A percentile compares a stretch with the other conserved stretches of the same genome.
Conservation (phyloP, 164 flowering plant species). For the Piper betle region DNA sequence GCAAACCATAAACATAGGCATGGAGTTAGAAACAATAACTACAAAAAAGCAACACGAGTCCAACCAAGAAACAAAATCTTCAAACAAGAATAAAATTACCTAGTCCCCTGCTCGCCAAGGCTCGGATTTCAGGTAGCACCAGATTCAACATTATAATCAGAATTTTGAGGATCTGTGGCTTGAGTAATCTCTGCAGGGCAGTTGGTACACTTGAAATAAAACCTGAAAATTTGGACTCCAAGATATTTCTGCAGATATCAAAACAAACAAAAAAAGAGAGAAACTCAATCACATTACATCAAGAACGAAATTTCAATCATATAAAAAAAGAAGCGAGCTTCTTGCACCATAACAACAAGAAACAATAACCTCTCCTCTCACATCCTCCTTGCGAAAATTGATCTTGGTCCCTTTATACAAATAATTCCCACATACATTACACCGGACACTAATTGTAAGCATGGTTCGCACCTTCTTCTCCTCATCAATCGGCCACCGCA, state of each 20-base stretch:
- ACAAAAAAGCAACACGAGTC: background rate
- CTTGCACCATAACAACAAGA: background rate
- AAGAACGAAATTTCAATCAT: background rate
- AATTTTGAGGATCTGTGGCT: slow-evolving; percentile 91
- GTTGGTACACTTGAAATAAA: slow-evolving; percentile 85
- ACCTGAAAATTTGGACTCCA: slow-evolving; percentile 79
- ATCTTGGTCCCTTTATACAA: slow-evolving; percentile 90
- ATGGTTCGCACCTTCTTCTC: slow-evolving; percentile 92
- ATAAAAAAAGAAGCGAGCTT: background rate
- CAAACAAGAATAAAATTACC: slow-evolving; percentile 20
- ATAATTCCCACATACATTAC: slow-evolving; percentile 75
- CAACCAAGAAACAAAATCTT: slow-evolving; percentile 1
- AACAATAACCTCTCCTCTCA: slow-evolving; percentile 53
- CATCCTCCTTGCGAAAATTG: slow-evolving; percentile 88
- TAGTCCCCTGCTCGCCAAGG: slow-evolving; percentile 98
- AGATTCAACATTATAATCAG: slow-evolving; percentile 79
- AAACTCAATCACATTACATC: background rate
- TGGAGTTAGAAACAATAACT: no score
- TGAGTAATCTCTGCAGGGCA: slow-evolving; percentile 85
- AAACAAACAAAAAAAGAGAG: background rate
- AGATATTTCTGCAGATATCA: slow-evolving; percentile 52
- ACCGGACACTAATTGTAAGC: slow-evolving; percentile 89
- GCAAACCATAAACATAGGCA: background rate
- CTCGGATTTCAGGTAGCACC: slow-evolving; percentile 89
- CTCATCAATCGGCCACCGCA: slow-evolving; percentile 57